Evolutionary conservation across 2,329 filamentous ascomycete species (phyloP).

Genomic region (Pestalotiopsis sp.): DNA sequence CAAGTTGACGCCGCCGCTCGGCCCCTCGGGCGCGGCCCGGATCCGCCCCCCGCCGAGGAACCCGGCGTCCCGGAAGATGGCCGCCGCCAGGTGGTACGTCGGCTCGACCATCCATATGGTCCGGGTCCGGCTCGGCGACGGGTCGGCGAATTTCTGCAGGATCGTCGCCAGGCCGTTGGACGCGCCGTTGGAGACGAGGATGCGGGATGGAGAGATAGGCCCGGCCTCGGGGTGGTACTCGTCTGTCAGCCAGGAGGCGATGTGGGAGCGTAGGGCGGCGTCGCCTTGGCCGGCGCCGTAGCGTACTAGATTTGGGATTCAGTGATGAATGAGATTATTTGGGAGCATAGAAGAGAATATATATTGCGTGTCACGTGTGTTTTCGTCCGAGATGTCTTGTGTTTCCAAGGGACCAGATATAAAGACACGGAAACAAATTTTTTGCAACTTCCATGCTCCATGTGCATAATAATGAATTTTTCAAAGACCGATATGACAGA

Average conservation of each 20-base stretch:
- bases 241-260: neutral
- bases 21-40: slow-evolving; percentile 8
- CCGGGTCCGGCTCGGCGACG: neutral
- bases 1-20: neutral
- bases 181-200: slow-evolving; percentile 9
- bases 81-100: slow-evolving; percentile 5
- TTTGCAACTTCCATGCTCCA: too few relatives aligned
- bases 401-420: neutral
- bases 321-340: neutral
- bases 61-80: slow-evolving; percentile 11
- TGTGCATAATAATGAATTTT: too few relatives aligned
- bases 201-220: neutral
- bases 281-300: slow-evolving; percentile 1
- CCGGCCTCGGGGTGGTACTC: neutral
- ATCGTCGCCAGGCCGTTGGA: slow-evolving; percentile 6
- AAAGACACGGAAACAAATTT: too few relatives aligned
- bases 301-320: neutral
- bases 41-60: neutral
- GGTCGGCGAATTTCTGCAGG: slow-evolving; percentile 8
- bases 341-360: neutral
- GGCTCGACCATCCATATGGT: slow-evolving; percentile 13
- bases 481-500: neutral
- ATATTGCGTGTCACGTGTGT: neutral
- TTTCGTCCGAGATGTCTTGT: neutral
- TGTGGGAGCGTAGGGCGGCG: neutral